Conservation (phyloP, 2,329 filamentous ascomycete species). For the Xylariaceae sp. region DNA sequence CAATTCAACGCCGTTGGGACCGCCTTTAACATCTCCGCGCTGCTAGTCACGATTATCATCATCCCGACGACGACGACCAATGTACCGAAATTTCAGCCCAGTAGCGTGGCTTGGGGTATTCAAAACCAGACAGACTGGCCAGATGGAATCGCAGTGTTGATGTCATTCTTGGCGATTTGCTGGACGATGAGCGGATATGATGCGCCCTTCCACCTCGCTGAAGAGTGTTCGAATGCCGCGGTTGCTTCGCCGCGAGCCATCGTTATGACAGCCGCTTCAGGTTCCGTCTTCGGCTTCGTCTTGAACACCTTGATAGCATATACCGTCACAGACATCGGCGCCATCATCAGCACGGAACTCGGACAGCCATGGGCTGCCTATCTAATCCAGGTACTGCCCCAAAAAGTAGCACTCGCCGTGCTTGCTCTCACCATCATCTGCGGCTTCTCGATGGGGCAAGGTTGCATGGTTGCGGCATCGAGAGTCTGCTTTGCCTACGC, state of each 20-base stretch:
- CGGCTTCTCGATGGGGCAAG: slow-evolving; percentile 67
- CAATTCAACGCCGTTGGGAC: slow-evolving; percentile 65
- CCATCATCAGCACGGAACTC: slow-evolving; percentile 53
- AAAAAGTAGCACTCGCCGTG: slow-evolving; percentile 55
- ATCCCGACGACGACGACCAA: slow-evolving; percentile 56
- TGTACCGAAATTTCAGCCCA: slow-evolving; percentile 41
- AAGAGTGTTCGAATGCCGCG: slow-evolving; percentile 69
- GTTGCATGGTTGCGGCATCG: slow-evolving; percentile 60
- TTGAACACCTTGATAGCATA: slow-evolving; percentile 70
- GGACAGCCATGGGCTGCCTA: slow-evolving; percentile 67
- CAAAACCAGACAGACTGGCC: slow-evolving; percentile 63
- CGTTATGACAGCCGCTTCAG: slow-evolving; percentile 60
- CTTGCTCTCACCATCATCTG: slow-evolving; percentile 62
- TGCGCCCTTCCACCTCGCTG: slow-evolving; percentile 58
- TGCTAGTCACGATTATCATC: slow-evolving; percentile 61
- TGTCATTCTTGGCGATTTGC: slow-evolving; percentile 52
- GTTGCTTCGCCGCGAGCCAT: slow-evolving; percentile 67
- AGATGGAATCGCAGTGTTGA: slow-evolving; percentile 60
- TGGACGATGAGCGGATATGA: slow-evolving; percentile 34
- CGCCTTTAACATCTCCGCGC: slow-evolving; percentile 63
- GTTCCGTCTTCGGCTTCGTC: slow-evolving; percentile 65
- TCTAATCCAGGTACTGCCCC: slow-evolving; percentile 58
- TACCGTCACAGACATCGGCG: slow-evolving; percentile 59
- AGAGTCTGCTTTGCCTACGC: slow-evolving; percentile 69
- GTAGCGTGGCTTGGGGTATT: slow-evolving; percentile 57